Evolutionary conservation across 2,329 filamentous ascomycete genomes (phyloP).

Genomic region (Fusarium odoratissimum): DNA sequence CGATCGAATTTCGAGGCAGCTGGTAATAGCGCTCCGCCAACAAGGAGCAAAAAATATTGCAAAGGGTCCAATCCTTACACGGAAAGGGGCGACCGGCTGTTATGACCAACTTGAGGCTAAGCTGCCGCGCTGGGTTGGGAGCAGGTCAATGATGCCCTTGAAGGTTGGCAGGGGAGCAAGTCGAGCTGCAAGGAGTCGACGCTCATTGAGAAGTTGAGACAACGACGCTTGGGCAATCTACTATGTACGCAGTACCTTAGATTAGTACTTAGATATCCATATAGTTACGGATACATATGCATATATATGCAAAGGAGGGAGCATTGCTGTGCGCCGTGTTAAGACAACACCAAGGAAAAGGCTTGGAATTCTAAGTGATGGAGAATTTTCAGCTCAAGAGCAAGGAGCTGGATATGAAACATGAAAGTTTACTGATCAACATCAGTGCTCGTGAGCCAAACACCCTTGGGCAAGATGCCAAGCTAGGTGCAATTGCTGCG

Average conservation of each 20-base stretch:
- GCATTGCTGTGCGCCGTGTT: not conserved
- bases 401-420: not conserved
- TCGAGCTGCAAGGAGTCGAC: not conserved
- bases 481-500: not conserved
- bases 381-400: not conserved
- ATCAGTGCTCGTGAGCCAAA: not conserved
- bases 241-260: not conserved
- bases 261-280: not conserved
- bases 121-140: conserved; percentile 24
- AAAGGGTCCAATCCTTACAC: not conserved
- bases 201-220: not conserved
- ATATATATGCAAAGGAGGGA: conserved; percentile 4
- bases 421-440: not conserved
- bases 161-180: conserved; percentile 27
- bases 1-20: conserved; percentile 1
- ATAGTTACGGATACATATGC: not conserved
- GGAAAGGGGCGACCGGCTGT: conserved; percentile 15
- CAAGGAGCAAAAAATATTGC: conserved; percentile 8
- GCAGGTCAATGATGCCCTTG: conserved; percentile 3
- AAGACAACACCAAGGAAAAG: conserved; percentile 2
- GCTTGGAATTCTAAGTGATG: conserved; percentile 13
- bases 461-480: not conserved
- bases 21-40: conserved; percentile 14
- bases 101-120: not conserved
- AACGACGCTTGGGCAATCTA: conserved; percentile 1